Conservation (phyloP, 176 grass and related monocot species). For the Alopecurus myosuroides region DNA sequence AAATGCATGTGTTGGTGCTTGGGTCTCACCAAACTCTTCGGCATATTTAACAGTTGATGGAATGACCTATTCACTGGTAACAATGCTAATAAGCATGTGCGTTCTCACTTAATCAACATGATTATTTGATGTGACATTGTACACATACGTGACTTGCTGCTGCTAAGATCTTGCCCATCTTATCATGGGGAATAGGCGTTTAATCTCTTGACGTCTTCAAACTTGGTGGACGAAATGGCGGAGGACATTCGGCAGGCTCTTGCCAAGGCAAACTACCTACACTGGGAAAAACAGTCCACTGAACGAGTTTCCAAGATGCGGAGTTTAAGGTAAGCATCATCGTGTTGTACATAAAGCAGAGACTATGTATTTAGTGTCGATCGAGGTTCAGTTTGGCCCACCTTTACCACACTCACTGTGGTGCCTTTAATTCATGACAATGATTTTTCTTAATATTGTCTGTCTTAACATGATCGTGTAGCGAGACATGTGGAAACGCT, state of each 20-base stretch:
- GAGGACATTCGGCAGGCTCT: conserved; percentile 75
- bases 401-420: too few species aligned
- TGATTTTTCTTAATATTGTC: not conserved
- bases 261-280: conserved; percentile 67
- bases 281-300: conserved; percentile 71
- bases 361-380: not conserved
- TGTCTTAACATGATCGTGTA: conserved; percentile 7
- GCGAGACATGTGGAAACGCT: conserved; percentile 71
- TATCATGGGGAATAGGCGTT: conserved; percentile 47
- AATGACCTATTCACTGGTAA: not conserved
- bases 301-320: conserved; percentile 51
- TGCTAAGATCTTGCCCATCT: not conserved
- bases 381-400: not conserved
- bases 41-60: not conserved
- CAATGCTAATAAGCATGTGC: too few species aligned
- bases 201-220: conserved; percentile 47
- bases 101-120: too few species aligned
- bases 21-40: not conserved
- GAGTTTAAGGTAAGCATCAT: conserved; percentile 48
- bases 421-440: too few species aligned
- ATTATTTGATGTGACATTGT: not conserved
- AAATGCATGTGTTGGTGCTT: not conserved
- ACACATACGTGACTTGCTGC: not conserved
- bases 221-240: conserved; percentile 26
- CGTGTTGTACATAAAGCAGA: not conserved